Base-by-base conservation (phyloP, 2,329 filamentous ascomycete genomes). In the Microdochium nivale region DNA sequence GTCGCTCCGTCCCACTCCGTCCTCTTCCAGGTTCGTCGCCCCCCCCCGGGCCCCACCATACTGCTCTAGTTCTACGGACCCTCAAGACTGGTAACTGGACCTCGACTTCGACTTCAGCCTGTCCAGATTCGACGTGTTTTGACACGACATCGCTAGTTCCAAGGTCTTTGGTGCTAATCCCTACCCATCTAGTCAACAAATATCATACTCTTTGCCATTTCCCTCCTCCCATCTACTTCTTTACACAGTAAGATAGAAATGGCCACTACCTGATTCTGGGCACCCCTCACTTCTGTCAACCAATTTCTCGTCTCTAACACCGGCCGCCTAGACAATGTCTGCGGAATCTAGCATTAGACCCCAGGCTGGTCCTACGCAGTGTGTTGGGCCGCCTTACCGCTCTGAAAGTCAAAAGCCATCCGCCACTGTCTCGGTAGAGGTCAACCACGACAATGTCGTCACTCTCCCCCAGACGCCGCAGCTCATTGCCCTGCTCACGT, bases 401-500 rank as follows among this genome's bases (percentile, higher is more conserved):
- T 76, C 85, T 25, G 80, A 85, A 55, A 83, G 80, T 58, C 82
- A 92, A 67, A 95, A 92, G 66, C 90, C 90, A 40, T 87, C 80
- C 53, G 90, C 90, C 13, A 97, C 91, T 2, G 87, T 97, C 43
- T 99, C 94, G 13, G 91, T 84, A 52, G 79, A 83, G 54, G 84
- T 96, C 37, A 73, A 83, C 46, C 86, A 90, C 63, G 85, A 90
- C 56, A 96, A 95, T 75, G 89, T 99, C 58, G 86, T 90, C 66
- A 87, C 95, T 58, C 77, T 99, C 47, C 81, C 88, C 27, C 94
- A 97, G 72, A 96, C 94, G 11, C 91, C 94, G 48, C 94, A 99
- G 76, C 81, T 99, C 58, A 99, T 99, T 72, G 91, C 94, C 58
- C 81, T 99, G 58, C 80, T 99, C 71, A 96, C 94, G 94, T 96